phyloP scores from a whole-genome alignment of 1,284 basidiomycete genomes.

The Golubevia pallescens region DNA sequence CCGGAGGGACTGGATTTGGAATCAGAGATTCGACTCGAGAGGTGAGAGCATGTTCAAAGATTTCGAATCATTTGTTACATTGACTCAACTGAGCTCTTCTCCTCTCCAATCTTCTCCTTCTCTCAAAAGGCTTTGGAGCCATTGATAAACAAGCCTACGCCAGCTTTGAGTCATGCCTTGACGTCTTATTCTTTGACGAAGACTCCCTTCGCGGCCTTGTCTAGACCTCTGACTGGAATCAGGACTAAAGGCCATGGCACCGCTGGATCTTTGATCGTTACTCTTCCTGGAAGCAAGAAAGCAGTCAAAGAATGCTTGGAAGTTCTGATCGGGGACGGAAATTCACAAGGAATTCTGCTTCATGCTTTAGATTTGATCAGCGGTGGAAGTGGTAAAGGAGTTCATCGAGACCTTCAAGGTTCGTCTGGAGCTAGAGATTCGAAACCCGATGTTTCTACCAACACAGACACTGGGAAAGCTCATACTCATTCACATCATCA shows the following conservation, averaged over 20 bases:
- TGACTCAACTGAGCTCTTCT: too few species aligned
- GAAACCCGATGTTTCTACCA: too few species aligned
- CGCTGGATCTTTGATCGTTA: conserved; percentile 73
- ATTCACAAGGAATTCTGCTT: conserved; percentile 66
- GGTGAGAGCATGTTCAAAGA: conserved; percentile 65
- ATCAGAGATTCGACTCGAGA: conserved; percentile 80
- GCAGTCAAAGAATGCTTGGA: conserved; percentile 80
- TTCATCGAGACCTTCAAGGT: conserved; percentile 66
- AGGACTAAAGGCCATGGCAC: conserved; percentile 42
- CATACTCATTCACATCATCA: conserved; percentile 65
- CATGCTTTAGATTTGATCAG: conserved; percentile 79
- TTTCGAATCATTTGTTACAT: conserved; percentile 1
- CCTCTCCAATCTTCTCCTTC: not conserved
- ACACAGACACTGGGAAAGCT: conserved; percentile 13
- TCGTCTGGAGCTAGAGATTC: too few species aligned
- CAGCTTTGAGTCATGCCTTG: conserved; percentile 80
- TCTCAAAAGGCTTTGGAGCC: conserved; percentile 71
- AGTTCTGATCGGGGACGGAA: conserved; percentile 70
- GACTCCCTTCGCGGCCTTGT: conserved; percentile 80
- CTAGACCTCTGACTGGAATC: conserved; percentile 80
- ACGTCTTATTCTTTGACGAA: conserved; percentile 74
- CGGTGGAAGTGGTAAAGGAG: conserved; percentile 73
- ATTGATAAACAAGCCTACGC: conserved; percentile 75
- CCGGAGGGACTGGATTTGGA: conserved; percentile 86
- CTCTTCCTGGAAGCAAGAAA: conserved; percentile 82